phyloP scores from a whole-genome alignment of 2,329 filamentous ascomycete species.

The Colletotrichum liaoningense region DNA sequence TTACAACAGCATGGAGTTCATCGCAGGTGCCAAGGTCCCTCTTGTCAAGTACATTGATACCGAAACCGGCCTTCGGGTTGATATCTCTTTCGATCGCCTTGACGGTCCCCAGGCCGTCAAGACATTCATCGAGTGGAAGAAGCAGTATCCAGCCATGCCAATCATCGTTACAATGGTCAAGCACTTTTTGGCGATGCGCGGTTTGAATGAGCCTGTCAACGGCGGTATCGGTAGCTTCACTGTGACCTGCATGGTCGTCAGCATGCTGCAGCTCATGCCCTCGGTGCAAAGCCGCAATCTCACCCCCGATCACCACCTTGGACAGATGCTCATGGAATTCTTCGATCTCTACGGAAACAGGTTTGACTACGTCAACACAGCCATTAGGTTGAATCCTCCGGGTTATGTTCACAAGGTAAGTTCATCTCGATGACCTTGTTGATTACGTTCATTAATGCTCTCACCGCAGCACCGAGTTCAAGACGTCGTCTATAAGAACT shows the following conservation, averaged over 20 bases:
- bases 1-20: constrained; percentile 71
- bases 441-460: not conserved
- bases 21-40: constrained; percentile 84
- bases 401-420: constrained; percentile 81
- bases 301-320: constrained; percentile 74
- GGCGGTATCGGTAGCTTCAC: constrained; percentile 95
- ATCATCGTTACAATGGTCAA: constrained; percentile 89
- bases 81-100: constrained; percentile 94
- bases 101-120: constrained; percentile 83
- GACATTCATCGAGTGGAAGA: constrained; percentile 85
- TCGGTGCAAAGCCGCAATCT: constrained; percentile 72
- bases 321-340: constrained; percentile 86
- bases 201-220: constrained; percentile 89
- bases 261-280: constrained; percentile 85
- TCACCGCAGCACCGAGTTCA: constrained; percentile 1
- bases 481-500: constrained; percentile 66
- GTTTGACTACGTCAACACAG: constrained; percentile 77
- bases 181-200: constrained; percentile 90
- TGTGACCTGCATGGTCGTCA: constrained; percentile 92
- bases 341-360: constrained; percentile 88
- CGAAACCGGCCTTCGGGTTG: constrained; percentile 83
- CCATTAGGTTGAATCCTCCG: constrained; percentile 81
- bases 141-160: constrained; percentile 84
- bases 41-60: constrained; percentile 91
- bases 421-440: constrained; percentile 4